Base-by-base conservation (phyloP, 148 eudicot genomes). In the Rhododendron mucronatum region DNA sequence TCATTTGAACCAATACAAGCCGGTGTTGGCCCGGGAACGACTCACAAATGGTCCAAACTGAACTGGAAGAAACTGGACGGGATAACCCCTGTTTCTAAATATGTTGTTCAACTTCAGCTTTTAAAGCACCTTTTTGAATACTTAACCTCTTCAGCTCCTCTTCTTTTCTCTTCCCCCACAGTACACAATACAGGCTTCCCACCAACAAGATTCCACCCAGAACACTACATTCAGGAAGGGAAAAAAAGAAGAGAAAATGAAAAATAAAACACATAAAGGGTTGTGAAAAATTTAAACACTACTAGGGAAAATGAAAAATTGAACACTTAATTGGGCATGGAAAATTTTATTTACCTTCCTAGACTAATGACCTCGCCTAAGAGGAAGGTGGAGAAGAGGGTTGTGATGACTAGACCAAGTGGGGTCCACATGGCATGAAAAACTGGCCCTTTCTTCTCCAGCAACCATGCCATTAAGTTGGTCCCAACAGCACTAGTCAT, bases 151-250 rank as follows among this genome's bases (percentile, higher is more conserved):
- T 51, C 39, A 28, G 1, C 67, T 81, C 18, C 47, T 55, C 67
- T 55, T 81, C 83, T 55, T 33, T 81, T 45, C 67, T 53, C 67
- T 81, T 81, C 33, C 65, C 83, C 83, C 83, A 81, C 67, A 81
- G 10, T 7, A 81, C 83, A 81, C 67, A 18, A 2, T 33, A 81
- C 0, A 81, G 67, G 44, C 83, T 53, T 53, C 67, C 83, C 83
- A 81, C 83, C 48, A 81, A 18, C 33, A 81, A 53, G 65, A 33
- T 81, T 21, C 65, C 83, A 33, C 83, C 83, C 0, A 55, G 5
- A 81, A 81, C 28, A 51, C 83, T 81, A 18, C 76, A 71, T 71
- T 14, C 39, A 71, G 18, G 20, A 33, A 21, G 65, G 35, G 15
- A 61, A 23, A 21, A 61, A 61, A 23, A 21, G 3, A 6, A 61